Conservation (phyloP, 352 stramenopile genomes). For the Sclerospora graminicola region DNA sequence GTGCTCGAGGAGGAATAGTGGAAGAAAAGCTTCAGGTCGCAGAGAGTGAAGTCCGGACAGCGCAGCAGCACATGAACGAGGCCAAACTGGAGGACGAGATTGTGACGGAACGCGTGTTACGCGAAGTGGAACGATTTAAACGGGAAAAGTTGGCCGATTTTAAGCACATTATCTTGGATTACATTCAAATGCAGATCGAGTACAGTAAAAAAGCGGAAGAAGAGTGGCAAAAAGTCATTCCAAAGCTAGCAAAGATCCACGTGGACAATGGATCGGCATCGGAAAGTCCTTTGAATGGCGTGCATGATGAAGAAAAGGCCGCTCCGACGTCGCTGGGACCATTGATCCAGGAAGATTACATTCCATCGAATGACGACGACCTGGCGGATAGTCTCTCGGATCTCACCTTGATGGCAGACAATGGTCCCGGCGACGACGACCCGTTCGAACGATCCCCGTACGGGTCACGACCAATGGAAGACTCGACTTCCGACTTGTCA, state of each 20-base stretch:
- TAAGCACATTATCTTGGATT: conserved; percentile 92
- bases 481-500: conserved; percentile 25
- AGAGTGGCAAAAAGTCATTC: conserved; percentile 73
- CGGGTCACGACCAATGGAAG: conserved; percentile 15
- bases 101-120: conserved; percentile 89
- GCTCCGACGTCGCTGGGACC: conserved; percentile 11
- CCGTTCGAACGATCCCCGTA: conserved; percentile 24
- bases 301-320: conserved; percentile 8
- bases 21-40: conserved; percentile 88
- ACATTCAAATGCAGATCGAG: conserved; percentile 95
- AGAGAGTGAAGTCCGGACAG: conserved; percentile 58
- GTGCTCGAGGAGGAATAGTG: conserved; percentile 24
- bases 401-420: conserved; percentile 37
- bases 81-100: conserved; percentile 91
- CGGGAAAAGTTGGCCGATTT: conserved; percentile 92
- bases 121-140: conserved; percentile 97
- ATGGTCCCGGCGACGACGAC: conserved; percentile 14
- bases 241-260: conserved; percentile 59
- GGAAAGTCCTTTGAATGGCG: no score
- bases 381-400: conserved; percentile 39
- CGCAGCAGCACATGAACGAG: conserved; percentile 80
- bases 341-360: conserved; percentile 71
- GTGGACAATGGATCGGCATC: conserved; percentile 36
- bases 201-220: conserved; percentile 91
- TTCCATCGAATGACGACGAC: conserved; percentile 41